phyloP scores from a whole-genome alignment of 306 rosid genomes.

The Elaeagnus macrophylla region DNA sequence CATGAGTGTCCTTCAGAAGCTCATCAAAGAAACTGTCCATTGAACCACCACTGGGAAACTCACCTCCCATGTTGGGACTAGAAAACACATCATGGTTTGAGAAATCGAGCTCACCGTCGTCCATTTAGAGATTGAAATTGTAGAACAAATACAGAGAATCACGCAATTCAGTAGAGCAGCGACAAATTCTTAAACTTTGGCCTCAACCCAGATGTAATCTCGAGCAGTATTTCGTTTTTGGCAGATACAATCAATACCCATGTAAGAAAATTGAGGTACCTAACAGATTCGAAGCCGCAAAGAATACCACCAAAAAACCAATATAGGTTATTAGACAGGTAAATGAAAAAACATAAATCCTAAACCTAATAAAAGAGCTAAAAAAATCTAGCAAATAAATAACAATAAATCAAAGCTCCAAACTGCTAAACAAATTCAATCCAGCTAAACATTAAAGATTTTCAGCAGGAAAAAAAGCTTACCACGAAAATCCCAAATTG shows the following conservation, averaged over 20 bases:
- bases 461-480: conserved; percentile 1
- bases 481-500: conserved; percentile 6
- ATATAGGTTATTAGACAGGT: background rate
- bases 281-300: conserved; percentile 4
- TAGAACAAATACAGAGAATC: conserved; percentile 5
- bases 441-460: conserved; percentile 4
- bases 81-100: conserved; percentile 62
- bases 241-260: conserved; percentile 6
- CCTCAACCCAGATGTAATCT: conserved; percentile 4
- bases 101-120: conserved; percentile 82
- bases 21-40: conserved; percentile 85
- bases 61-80: conserved; percentile 51
- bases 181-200: background rate
- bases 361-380: background rate
- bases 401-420: background rate
- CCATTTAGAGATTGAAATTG: conserved; percentile 38
- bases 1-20: conserved; percentile 61
- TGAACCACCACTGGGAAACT: conserved; percentile 60
- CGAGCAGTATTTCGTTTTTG: background rate
- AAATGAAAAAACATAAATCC: conserved; percentile 1
- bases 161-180: conserved; percentile 4
- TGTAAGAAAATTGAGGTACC: conserved; percentile 3
- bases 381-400: background rate
- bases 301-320: background rate
- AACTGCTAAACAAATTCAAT: conserved; percentile 1